Conservation (phyloP, 2,329 filamentous ascomycete genomes). For the Aspergillus japonicus region DNA sequence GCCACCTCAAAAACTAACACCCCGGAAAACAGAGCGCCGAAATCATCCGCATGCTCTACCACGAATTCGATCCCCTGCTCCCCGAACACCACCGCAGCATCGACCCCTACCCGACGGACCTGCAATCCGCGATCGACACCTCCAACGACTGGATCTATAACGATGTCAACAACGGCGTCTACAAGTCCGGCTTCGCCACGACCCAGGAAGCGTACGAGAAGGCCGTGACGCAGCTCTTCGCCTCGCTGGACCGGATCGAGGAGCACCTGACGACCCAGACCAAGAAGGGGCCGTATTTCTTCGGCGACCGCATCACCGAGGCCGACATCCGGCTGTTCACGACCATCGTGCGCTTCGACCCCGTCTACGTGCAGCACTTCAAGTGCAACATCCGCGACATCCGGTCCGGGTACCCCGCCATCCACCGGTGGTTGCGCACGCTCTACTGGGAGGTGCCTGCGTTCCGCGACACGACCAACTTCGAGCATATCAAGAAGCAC, state of each 20-base stretch:
- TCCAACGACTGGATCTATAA: slow-evolving; percentile 79
- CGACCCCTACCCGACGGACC: slow-evolving; percentile 64
- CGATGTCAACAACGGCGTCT: slow-evolving; percentile 53
- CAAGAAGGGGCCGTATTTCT: slow-evolving; percentile 62
- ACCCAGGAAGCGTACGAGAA: slow-evolving; percentile 79
- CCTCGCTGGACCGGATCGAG: slow-evolving; percentile 74
- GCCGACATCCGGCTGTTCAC: slow-evolving; percentile 75
- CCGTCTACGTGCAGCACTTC: slow-evolving; percentile 79
- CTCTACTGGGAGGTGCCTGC: slow-evolving; percentile 81
- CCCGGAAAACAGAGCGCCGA: slow-evolving; percentile 59
- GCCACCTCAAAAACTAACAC: not conserved
- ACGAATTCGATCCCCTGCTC: slow-evolving; percentile 73
- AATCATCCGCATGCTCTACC: slow-evolving; percentile 87
- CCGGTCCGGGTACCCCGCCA: slow-evolving; percentile 73
- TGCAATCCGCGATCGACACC: slow-evolving; percentile 70
- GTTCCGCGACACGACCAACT: slow-evolving; percentile 81
- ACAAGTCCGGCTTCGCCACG: slow-evolving; percentile 74
- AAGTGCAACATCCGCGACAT: slow-evolving; percentile 85
- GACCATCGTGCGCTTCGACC: slow-evolving; percentile 70
- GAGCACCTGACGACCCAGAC: slow-evolving; percentile 58
- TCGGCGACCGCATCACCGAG: slow-evolving; percentile 74
- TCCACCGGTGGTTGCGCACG: slow-evolving; percentile 78
- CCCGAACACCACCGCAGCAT: slow-evolving; percentile 59
- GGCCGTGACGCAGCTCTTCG: slow-evolving; percentile 70
- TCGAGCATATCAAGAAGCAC: slow-evolving; percentile 89